Evolutionary conservation across 1,284 basidiomycete genomes (phyloP).

Genomic region (Cyathus pygmaeus): DNA sequence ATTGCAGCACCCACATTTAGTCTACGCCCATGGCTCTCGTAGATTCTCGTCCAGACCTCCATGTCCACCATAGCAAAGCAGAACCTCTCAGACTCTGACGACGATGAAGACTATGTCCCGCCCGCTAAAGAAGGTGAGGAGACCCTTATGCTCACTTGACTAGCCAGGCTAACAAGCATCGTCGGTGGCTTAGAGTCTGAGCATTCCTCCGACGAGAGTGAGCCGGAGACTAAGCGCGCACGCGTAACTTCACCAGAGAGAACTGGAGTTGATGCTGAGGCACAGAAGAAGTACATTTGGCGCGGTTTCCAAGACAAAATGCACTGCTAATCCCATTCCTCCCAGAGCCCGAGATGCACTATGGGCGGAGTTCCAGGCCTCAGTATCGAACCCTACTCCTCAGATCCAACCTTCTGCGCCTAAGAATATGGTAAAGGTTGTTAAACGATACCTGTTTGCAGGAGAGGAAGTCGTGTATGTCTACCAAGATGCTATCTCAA

Average conservation of each 20-base stretch:
- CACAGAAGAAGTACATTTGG: slow-evolving; percentile 54
- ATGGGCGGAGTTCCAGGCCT: slow-evolving; percentile 72
- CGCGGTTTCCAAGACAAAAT: background rate
- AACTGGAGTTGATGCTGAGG: slow-evolving; percentile 43
- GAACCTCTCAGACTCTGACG: slow-evolving; percentile 64
- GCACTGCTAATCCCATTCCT: slow-evolving; percentile 2
- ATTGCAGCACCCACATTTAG: no score
- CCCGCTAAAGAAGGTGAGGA: slow-evolving; percentile 50
- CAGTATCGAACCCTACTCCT: slow-evolving; percentile 43
- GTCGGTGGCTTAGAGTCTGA: slow-evolving; percentile 42
- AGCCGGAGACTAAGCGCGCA: slow-evolving; percentile 28
- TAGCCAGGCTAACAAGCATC: background rate
- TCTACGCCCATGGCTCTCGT: no score
- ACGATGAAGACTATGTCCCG: slow-evolving; percentile 75
- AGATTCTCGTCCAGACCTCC: no score
- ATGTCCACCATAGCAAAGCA: background rate
- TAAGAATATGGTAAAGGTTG: slow-evolving; percentile 66
- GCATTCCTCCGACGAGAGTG: slow-evolving; percentile 49
- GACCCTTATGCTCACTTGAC: background rate
- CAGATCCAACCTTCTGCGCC: slow-evolving; percentile 13
- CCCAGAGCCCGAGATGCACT: slow-evolving; percentile 59
- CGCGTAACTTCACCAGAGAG: slow-evolving; percentile 30
- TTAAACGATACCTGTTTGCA: slow-evolving; percentile 76
- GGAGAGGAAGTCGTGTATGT: slow-evolving; percentile 78
- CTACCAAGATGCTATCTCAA: slow-evolving; percentile 1